A percentile compares a stretch with the other conserved stretches of the same genome.
Conservation (phyloP, 1,284 basidiomycete species). For the Ganoderma meredithae region DNA sequence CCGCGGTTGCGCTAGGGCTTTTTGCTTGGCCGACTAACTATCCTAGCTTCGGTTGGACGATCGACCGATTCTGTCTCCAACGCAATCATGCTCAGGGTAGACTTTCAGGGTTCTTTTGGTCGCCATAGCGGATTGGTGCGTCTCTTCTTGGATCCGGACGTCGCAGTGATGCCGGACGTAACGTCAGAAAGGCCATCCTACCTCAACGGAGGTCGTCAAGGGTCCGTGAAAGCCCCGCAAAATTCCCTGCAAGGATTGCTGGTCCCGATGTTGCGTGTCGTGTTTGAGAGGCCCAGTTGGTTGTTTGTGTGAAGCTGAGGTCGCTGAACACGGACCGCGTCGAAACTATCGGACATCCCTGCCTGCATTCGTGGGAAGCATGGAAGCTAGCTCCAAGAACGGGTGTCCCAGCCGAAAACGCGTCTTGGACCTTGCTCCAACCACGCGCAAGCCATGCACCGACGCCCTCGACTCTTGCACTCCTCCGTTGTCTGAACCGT, state of each 20-base stretch:
- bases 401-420: neutral
- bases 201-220: conserved; percentile 3
- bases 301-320: neutral
- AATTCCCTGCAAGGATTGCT: neutral
- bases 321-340: neutral
- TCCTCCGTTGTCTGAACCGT: neutral
- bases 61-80: neutral
- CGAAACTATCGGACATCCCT: no score
- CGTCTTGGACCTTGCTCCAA: neutral
- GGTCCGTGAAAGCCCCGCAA: neutral
- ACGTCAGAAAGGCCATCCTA: neutral
- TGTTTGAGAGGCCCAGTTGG: neutral
- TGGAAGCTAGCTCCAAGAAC: neutral
- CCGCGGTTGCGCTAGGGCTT: neutral
- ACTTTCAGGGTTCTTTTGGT: neutral
- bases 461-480: neutral
- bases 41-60: neutral
- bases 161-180: neutral
- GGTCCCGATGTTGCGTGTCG: neutral
- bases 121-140: neutral
- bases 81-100: neutral
- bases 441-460: neutral
- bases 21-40: neutral
- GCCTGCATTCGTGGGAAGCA: neutral
- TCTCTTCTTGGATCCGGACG: neutral